Evolutionary conservation across 805 yeast species (phyloP).

Genomic region (Candida sonorensis): DNA sequence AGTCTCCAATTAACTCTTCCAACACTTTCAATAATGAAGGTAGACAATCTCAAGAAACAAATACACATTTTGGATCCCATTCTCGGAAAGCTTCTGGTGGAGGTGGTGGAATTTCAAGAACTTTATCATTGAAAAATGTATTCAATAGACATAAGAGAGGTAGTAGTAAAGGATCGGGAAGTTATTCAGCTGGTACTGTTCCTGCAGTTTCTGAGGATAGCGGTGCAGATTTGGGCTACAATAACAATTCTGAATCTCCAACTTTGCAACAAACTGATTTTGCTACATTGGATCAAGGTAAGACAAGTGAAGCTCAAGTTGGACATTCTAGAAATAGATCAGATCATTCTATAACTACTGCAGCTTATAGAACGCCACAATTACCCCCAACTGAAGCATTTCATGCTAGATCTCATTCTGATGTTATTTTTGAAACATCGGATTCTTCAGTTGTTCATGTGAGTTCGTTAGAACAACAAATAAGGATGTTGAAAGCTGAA

Average conservation of each 20-base stretch:
- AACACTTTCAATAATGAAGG: no score
- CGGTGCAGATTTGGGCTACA: no score
- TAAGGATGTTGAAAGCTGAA: conserved; percentile 33
- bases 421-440: conserved; percentile 32
- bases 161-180: conserved; percentile 9
- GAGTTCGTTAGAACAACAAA: conserved; percentile 32
- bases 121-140: conserved; percentile 18
- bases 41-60: neutral
- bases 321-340: conserved; percentile 20
- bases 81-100: conserved; percentile 13
- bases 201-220: no score
- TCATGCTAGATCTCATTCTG: conserved; percentile 39
- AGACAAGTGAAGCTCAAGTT: no score
- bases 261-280: neutral
- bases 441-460: conserved; percentile 17
- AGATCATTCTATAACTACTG: conserved; percentile 25
- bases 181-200: conserved; percentile 3
- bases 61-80: conserved; percentile 3
- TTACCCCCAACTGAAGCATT: conserved; percentile 27
- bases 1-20: no score
- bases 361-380: conserved; percentile 40
- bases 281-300: no score
- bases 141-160: conserved; percentile 23
- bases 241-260: no score
- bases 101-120: conserved; percentile 14